Conservation (phyloP, 164 flowering plant species). For the Dillenia turbinata region DNA sequence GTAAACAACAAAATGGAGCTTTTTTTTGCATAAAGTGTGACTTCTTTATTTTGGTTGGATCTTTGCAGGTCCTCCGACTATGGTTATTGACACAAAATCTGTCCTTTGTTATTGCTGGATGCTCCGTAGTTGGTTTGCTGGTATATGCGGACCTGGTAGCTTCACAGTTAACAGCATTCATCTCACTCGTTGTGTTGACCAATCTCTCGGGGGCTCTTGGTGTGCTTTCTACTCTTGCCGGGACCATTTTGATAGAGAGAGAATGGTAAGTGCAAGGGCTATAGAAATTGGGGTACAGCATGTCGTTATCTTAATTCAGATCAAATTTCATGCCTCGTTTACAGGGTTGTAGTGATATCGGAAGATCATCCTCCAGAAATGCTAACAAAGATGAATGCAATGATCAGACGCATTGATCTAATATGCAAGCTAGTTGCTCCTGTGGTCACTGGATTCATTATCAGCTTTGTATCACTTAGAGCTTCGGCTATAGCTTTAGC, state of each 20-base stretch:
- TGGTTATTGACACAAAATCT: conserved; percentile 77
- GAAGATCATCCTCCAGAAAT: conserved; percentile 51
- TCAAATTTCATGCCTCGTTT: background rate
- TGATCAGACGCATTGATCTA: conserved; percentile 73
- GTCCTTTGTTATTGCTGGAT: conserved; percentile 76
- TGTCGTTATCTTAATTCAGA: no score
- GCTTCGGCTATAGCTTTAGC: conserved; percentile 74
- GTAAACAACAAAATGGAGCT: no score
- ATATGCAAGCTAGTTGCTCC: conserved; percentile 79
- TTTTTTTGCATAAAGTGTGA: no score
- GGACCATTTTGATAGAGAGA: conserved; percentile 87
- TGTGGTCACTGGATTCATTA: conserved; percentile 65
- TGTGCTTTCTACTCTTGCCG: conserved; percentile 81
- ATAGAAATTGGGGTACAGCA: no score
- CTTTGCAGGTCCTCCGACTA: conserved; percentile 58
- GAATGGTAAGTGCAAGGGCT: conserved; percentile 54
- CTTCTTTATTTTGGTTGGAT: background rate
- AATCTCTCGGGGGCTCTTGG: conserved; percentile 80
- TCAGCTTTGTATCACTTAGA: conserved; percentile 71
- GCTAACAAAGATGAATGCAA: conserved; percentile 63
- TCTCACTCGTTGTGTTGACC: conserved; percentile 44
- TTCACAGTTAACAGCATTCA: conserved; percentile 33
- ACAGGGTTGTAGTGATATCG: conserved; percentile 90
- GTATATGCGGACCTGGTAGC: conserved; percentile 31
- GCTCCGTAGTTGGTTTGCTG: conserved; percentile 50